Conservation (phyloP, 352 stramenopile species). For the Phytophthora ohioensis region DNA sequence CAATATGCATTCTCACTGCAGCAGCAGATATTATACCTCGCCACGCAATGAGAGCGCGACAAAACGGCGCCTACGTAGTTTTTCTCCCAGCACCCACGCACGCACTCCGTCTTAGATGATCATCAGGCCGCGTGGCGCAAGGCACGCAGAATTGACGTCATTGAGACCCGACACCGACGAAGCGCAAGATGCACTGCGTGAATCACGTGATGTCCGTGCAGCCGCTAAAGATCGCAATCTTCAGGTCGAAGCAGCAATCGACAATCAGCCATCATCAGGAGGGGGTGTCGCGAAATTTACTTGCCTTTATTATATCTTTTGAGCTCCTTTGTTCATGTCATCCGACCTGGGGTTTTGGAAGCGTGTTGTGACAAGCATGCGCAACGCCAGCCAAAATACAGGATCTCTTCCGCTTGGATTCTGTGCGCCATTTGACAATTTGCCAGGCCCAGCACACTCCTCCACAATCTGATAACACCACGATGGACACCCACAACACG, state of each 20-base stretch:
- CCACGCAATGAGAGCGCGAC: not conserved
- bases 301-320: not conserved
- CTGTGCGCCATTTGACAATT: constrained; percentile 28
- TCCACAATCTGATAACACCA: too few relatives aligned
- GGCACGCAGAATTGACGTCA: not conserved
- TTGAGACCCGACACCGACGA: too few relatives aligned
- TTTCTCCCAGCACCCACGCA: not conserved
- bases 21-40: not conserved
- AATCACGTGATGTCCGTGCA: not conserved
- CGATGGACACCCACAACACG: constrained; percentile 42
- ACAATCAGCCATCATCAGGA: not conserved
- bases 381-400: not conserved
- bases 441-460: constrained; percentile 2
- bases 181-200: too few relatives aligned
- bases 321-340: not conserved
- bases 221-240: not conserved
- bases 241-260: not conserved
- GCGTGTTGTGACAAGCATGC: constrained; percentile 23
- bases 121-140: not conserved
- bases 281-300: not conserved
- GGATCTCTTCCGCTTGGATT: constrained; percentile 22
- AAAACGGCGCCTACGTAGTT: not conserved
- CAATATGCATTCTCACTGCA: not conserved
- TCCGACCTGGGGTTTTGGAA: not conserved
- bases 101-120: not conserved